Evolutionary conservation across 2,329 filamentous ascomycete genomes (phyloP).

Genomic region (Tolypocladium amazonense): DNA sequence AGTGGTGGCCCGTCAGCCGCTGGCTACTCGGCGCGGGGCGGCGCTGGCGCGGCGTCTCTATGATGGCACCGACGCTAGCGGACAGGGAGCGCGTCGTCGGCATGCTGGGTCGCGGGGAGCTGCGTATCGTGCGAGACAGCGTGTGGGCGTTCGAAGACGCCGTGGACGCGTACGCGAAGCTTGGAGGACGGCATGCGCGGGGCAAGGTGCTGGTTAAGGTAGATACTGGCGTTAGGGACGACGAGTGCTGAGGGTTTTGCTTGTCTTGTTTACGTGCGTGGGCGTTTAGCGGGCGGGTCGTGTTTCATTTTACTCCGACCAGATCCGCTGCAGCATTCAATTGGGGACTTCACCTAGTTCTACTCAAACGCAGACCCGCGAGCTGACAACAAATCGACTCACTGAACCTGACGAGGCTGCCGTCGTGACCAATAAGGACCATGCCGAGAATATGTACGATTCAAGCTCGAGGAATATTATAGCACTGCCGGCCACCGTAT

Average conservation of each 20-base stretch:
- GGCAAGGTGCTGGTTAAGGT: constrained; percentile 29
- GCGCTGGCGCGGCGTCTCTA: constrained; percentile 21
- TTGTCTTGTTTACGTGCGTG: background rate
- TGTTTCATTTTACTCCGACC: too few relatives aligned
- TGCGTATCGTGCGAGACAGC: constrained; percentile 25
- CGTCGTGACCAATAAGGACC: too few relatives aligned
- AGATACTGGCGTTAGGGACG: constrained; percentile 11
- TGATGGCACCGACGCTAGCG: constrained; percentile 21
- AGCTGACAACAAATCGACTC: too few relatives aligned
- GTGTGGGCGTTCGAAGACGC: constrained; percentile 25
- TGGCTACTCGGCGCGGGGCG: constrained; percentile 27
- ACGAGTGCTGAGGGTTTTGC: constrained; percentile 8
- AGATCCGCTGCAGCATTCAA: too few relatives aligned
- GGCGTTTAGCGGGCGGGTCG: background rate
- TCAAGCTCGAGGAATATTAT: too few relatives aligned
- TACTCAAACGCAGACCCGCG: too few relatives aligned
- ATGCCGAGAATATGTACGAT: too few relatives aligned
- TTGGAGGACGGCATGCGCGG: constrained; percentile 21
- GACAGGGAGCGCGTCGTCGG: constrained; percentile 20
- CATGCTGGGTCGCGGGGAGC: constrained; percentile 22
- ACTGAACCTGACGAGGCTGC: too few relatives aligned
- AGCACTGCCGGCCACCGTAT: too few relatives aligned
- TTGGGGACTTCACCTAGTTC: too few relatives aligned
- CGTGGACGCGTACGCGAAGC: constrained; percentile 22
- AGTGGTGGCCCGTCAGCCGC: constrained; percentile 21